A percentile compares a stretch with the other conserved stretches of the same genome.
These are phyloP conservation scores for Entomortierella parvispora DNA, from an alignment of 192 early-diverging fungal species.

Conservation along the genomic window DNA sequence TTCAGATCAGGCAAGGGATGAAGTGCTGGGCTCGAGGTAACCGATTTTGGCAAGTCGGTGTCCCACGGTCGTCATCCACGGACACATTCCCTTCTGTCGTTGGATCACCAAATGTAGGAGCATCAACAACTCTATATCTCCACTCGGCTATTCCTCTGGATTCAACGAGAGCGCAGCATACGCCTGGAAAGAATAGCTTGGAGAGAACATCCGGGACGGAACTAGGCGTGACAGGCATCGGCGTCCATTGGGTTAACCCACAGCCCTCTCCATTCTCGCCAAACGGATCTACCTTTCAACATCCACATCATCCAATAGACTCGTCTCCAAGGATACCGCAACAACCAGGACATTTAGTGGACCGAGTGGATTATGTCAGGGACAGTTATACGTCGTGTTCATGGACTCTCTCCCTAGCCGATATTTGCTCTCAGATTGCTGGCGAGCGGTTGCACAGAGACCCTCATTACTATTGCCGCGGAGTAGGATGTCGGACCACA, in stretches of 20 bases:
- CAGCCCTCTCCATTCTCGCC: too few species aligned
- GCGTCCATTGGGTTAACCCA: not conserved
- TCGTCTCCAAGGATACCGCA: not conserved
- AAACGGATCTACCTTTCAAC: not conserved
- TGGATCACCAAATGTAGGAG: not conserved
- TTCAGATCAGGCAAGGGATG: constrained; percentile 49
- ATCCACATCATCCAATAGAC: not conserved
- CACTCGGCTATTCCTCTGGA: not conserved
- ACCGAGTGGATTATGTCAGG: constrained; percentile 27
- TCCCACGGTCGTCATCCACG: constrained; percentile 8
- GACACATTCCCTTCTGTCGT: not conserved
- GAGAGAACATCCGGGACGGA: not conserved
- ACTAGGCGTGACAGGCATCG: not conserved
- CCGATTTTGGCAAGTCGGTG: constrained; percentile 45
- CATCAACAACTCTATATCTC: not conserved
- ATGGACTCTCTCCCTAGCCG: constrained; percentile 38
- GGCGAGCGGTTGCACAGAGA: constrained; percentile 27
- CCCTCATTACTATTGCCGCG: constrained; percentile 38
- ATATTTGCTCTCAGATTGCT: constrained; percentile 43
- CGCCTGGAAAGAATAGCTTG: not conserved
- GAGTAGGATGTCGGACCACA: constrained; percentile 8
- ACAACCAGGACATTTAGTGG: constrained; percentile 25
- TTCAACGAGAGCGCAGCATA: too few species aligned
- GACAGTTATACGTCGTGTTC: constrained; percentile 44
- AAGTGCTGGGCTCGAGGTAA: constrained; percentile 51